Percentiles rank a stretch among this genome's conserved stretches.
Conservation (phyloP, 768 basidiomycete genomes). For the Mycena leptocephala region DNA sequence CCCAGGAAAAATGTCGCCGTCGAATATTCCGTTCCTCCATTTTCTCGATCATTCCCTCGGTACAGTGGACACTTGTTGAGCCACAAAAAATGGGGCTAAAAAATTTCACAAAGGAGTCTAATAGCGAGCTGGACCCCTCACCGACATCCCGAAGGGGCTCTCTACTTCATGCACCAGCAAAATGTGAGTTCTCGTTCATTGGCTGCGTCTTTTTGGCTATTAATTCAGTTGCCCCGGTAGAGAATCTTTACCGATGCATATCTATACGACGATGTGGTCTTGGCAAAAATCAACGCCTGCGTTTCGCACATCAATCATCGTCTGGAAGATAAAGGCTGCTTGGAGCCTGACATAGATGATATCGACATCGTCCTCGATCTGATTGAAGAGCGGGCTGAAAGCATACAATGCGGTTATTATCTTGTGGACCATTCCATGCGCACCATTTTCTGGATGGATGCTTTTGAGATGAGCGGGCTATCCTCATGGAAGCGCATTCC, state of each 20-base stretch:
- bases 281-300: neutral
- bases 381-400: neutral
- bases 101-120: neutral
- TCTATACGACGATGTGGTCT: neutral
- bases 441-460: neutral
- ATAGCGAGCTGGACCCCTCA: neutral
- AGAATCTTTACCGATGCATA: constrained; percentile 6
- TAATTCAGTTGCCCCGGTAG: neutral
- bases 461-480: neutral
- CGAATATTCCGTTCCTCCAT: neutral
- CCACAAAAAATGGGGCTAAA: neutral
- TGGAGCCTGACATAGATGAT: neutral
- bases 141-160: constrained; percentile 4
- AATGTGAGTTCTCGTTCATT: neutral
- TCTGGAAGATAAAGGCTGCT: neutral
- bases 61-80: neutral
- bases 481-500: neutral
- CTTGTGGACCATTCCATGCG: constrained; percentile 1
- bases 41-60: neutral
- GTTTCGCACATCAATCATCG: neutral
- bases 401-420: neutral
- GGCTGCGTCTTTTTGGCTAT: neutral
- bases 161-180: neutral
- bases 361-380: constrained; percentile 12
- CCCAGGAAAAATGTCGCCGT: neutral